Conservation (phyloP, 106 monocot genomes). For the Alisma plantagoaquatica region DNA sequence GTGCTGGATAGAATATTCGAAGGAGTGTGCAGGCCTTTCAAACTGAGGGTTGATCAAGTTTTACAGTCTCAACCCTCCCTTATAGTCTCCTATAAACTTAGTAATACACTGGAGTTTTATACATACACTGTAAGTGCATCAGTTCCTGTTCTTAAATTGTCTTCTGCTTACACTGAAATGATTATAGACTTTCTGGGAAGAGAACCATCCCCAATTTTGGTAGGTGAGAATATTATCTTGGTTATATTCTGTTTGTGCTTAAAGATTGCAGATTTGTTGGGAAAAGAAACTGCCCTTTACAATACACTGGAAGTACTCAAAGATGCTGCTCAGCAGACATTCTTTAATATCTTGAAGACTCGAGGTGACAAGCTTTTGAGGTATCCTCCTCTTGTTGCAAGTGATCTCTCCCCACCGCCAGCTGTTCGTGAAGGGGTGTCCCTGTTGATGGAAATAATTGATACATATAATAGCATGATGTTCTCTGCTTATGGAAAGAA, state of each 20-base stretch:
- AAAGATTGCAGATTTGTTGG: conserved; percentile 90
- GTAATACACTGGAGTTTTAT: conserved; percentile 89
- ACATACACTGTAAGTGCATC: conserved; percentile 63
- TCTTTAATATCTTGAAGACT: conserved; percentile 74
- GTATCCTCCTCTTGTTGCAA: conserved; percentile 80
- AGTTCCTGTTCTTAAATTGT: not conserved
- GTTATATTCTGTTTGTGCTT: conserved; percentile 12
- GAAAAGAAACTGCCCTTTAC: conserved; percentile 86
- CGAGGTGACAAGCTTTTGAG: conserved; percentile 82
- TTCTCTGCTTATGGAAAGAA: conserved; percentile 79
- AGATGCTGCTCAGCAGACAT: conserved; percentile 83
- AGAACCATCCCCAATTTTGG: too few species aligned
- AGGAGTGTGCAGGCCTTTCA: conserved; percentile 95
- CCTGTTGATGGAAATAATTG: conserved; percentile 85
- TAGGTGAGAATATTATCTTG: not conserved
- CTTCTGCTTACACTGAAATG: too few species aligned
- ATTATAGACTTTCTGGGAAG: too few species aligned
- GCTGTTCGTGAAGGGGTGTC: conserved; percentile 90
- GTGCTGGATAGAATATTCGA: conserved; percentile 99
- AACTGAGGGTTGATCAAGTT: conserved; percentile 98
- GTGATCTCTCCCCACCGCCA: conserved; percentile 84
- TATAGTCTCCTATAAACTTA: conserved; percentile 76
- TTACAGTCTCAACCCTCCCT: conserved; percentile 91
- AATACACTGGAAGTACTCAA: conserved; percentile 74
- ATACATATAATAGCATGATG: conserved; percentile 92